Base-by-base conservation (phyloP, 768 basidiomycete species). In the Coprinopsis cinerea region DNA sequence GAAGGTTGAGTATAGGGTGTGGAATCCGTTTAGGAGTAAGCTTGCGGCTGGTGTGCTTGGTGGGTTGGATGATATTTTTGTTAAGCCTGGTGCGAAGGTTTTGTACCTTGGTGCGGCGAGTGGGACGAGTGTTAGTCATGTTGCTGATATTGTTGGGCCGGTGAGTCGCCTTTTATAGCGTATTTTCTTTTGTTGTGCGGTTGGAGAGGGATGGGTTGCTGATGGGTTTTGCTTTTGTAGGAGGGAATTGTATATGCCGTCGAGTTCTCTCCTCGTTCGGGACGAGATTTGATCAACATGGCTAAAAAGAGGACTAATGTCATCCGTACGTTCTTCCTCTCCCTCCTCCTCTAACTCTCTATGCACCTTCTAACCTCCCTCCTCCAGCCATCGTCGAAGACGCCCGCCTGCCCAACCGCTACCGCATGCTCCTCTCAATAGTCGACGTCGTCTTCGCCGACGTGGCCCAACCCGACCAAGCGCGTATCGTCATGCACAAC, bases 231-330 rank as follows among this genome's bases (percentile, higher is more conserved):
- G 55, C 23, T 39, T 55, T 48, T 35, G 36, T 56, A 93, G 90
- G 92, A 96, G 56, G 96, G 96, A 48, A 79, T 89, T 52, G 96
- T 98, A 7, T 98, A 99, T 65, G 96, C 96, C 17, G 96, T 99
- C 26, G 96, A 99, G 68, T 98, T 99, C 72, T 98, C 96, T 2
- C 77, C 85, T 58, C 82, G 96, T 60, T 95, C 93, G 48, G 96
- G 96, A 28, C 90, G 96, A 69, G 96, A 99, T 71, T 72, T 98
- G 54, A 96, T 99, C 59, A 89, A 88, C 71, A 99, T 98, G 96
- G 95, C 96, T 27, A 97, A 98, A 73, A 97, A 96, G 72, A 80
- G 96, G 52, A 98, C 96, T 56, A 99, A 98, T 67, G 92, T 98
- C 56, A 95, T 98, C 61, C 96, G 92, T 95, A 70, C 51, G 88